phyloP scores from a whole-genome alignment of 179 eudicot species.

The Sideroxylon spinosum region DNA sequence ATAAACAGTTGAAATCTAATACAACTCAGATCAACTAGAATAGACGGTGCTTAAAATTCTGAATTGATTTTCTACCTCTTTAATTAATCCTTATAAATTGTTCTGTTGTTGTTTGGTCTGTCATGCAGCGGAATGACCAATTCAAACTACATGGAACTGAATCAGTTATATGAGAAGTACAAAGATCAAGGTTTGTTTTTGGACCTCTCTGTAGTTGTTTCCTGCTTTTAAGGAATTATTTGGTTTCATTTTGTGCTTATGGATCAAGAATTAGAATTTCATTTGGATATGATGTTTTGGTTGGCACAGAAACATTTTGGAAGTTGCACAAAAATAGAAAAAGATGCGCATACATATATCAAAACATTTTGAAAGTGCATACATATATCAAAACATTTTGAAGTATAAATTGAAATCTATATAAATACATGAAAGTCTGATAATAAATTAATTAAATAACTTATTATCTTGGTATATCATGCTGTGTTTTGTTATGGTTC shows the following conservation, averaged over 20 bases:
- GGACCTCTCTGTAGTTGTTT: not conserved
- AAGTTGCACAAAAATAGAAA: no score
- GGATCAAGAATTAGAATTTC: not conserved
- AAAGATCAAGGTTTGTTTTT: slow-evolving; percentile 57
- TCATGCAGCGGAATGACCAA: slow-evolving; percentile 77
- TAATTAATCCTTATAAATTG: not conserved
- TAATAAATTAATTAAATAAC: no score
- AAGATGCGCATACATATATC: no score
- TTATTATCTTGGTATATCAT: no score
- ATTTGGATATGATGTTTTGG: no score
- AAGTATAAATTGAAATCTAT: no score
- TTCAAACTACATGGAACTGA: slow-evolving; percentile 71
- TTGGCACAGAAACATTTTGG: no score
- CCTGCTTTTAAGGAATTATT: not conserved
- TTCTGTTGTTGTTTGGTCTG: not conserved
- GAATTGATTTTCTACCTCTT: not conserved
- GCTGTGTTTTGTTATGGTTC: no score
- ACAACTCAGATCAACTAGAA: not conserved
- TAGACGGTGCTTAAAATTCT: not conserved
- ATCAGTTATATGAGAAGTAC: slow-evolving; percentile 59
- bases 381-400: no score
- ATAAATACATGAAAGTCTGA: no score
- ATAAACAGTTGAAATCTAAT: not conserved
- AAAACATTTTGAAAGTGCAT: no score
- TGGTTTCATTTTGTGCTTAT: not conserved